These are phyloP conservation scores for Camelina sativa DNA, from an alignment of 345 rosid species.

Conservation along the genomic window DNA sequence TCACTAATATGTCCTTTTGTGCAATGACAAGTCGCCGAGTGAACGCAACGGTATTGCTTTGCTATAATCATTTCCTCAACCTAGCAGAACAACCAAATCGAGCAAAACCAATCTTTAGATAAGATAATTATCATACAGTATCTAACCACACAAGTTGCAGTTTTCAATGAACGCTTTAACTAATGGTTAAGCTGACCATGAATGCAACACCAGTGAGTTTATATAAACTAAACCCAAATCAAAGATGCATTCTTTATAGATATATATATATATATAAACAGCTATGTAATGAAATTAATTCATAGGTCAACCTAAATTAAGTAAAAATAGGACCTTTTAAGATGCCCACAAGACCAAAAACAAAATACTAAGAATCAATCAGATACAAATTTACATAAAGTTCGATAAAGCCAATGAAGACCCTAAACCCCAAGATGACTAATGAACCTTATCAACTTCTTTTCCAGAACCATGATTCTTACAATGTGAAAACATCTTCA, in stretches of 20 bases:
- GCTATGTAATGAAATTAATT: background rate
- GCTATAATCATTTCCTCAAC: slow-evolving; percentile 64
- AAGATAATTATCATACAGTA: background rate
- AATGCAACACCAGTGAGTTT: background rate
- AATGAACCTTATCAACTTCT: background rate
- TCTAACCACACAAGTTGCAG: background rate
- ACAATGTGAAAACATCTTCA: slow-evolving; percentile 16
- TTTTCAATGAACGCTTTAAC: background rate
- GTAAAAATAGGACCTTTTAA: slow-evolving; percentile 9
- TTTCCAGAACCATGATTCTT: background rate
- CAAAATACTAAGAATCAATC: slow-evolving; percentile 36
- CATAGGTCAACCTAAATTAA: slow-evolving; percentile 6
- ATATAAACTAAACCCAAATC: too few species aligned
- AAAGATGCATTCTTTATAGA: slow-evolving; percentile 23
- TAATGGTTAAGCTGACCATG: slow-evolving; percentile 13
- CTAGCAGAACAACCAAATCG: slow-evolving; percentile 5
- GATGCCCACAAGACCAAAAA: slow-evolving; percentile 27
- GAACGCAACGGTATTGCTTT: slow-evolving; percentile 92
- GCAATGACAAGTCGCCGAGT: slow-evolving; percentile 93
- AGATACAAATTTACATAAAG: background rate
- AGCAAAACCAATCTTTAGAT: background rate
- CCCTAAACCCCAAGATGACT: background rate
- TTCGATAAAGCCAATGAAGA: background rate
- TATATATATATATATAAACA: slow-evolving; percentile 10
- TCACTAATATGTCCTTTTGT: slow-evolving; percentile 91